Percentiles rank a stretch among this genome's conserved stretches.
phyloP scores from a whole-genome alignment of 441 rosid genomes.

The Pelargonium cotyledonis region DNA sequence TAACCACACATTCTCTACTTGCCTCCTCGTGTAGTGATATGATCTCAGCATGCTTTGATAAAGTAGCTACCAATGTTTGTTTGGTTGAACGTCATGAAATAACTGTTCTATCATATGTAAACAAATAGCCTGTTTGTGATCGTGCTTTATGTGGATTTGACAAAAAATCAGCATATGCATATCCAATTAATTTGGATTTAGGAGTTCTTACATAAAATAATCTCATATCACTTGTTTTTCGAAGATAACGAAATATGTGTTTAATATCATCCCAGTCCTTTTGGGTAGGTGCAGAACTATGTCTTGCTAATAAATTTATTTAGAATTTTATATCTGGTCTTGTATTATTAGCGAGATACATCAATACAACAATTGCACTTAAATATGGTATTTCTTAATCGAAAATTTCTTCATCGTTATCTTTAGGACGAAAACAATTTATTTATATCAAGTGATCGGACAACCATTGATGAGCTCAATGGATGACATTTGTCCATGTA shows the following conservation, averaged over 20 bases:
- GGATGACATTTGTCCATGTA: too few species aligned
- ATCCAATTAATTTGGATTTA: neutral
- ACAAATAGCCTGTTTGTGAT: too few species aligned
- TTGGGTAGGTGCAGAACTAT: neutral
- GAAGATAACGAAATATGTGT: neutral
- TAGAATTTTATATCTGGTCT: neutral
- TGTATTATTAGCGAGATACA: neutral
- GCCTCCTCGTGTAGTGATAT: too few species aligned
- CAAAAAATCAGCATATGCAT: too few species aligned
- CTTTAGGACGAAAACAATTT: neutral
- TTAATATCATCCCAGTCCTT: neutral
- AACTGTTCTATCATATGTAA: too few species aligned
- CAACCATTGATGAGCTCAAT: too few species aligned
- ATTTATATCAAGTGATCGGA: too few species aligned
- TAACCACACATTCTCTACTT: too few species aligned
- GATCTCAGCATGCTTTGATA: too few species aligned
- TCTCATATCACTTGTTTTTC: neutral
- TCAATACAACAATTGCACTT: neutral
- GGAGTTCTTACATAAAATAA: neutral
- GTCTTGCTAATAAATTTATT: neutral
- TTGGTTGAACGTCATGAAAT: too few species aligned
- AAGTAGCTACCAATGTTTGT: too few species aligned
- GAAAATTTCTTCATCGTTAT: neutral
- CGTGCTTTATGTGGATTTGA: too few species aligned
- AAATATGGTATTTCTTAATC: neutral